Conservation (phyloP, 371 early-diverging fungal genomes). For the Blakeslea trispora region DNA sequence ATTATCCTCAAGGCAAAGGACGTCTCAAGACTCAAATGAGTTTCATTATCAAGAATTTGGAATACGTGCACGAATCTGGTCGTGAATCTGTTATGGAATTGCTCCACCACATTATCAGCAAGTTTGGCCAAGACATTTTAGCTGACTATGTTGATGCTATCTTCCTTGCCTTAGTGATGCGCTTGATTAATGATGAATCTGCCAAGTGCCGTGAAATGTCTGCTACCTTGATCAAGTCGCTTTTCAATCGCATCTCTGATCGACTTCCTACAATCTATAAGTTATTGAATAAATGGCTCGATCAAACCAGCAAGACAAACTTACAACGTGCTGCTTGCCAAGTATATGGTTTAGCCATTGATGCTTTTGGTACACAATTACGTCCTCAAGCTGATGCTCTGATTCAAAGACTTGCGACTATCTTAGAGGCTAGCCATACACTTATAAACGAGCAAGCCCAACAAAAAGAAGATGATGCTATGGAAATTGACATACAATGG, state of each 20-base stretch:
- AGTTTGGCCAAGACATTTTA: conserved; percentile 76
- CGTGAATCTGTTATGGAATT: conserved; percentile 87
- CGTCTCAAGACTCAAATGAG: conserved; percentile 81
- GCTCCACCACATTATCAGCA: conserved; percentile 72
- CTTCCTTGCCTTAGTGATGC: conserved; percentile 82
- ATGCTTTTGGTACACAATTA: conserved; percentile 66
- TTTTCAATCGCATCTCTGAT: conserved; percentile 60
- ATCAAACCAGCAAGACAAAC: conserved; percentile 51
- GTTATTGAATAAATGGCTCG: conserved; percentile 77
- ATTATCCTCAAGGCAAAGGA: conserved; percentile 88
- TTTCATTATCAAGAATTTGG: conserved; percentile 85
- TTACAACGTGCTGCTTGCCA: conserved; percentile 81
- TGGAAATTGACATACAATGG: conserved; percentile 72
- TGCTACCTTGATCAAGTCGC: conserved; percentile 66
- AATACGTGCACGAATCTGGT: conserved; percentile 89
- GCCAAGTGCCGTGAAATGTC: conserved; percentile 89
- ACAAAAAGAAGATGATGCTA: conserved; percentile 37
- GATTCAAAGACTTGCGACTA: conserved; percentile 48
- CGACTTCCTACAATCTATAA: conserved; percentile 58
- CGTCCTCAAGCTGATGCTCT: conserved; percentile 56
- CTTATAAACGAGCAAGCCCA: conserved; percentile 47
- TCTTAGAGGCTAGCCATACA: conserved; percentile 52
- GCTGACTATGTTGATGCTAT: conserved; percentile 78
- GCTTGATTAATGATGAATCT: conserved; percentile 89
- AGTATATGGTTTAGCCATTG: conserved; percentile 81